Evolutionary conservation across 805 yeast genomes (phyloP).

Genomic region (Yarrowia divulgata): DNA sequence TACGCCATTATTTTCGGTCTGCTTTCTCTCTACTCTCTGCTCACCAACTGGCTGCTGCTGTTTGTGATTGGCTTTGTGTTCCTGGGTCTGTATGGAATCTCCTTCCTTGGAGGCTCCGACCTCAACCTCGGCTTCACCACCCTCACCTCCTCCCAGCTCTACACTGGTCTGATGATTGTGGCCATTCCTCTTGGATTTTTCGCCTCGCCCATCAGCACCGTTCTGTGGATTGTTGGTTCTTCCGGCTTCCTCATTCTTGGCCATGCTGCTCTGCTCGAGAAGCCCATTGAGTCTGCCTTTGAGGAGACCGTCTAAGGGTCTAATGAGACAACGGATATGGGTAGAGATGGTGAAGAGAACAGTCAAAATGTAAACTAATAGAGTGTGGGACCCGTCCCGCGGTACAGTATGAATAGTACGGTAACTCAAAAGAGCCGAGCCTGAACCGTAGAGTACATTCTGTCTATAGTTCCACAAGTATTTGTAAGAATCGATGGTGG

Average conservation of each 20-base stretch:
- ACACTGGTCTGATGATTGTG: constrained; percentile 79
- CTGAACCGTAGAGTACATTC: too few species aligned
- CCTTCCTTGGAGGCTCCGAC: constrained; percentile 80
- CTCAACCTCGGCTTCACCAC: constrained; percentile 71
- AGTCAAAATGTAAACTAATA: constrained; percentile 36
- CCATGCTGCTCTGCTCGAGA: constrained; percentile 91
- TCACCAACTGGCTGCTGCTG: constrained; percentile 83
- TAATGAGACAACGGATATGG: constrained; percentile 38
- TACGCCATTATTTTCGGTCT: constrained; percentile 75
- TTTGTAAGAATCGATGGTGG: too few species aligned
- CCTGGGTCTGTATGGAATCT: constrained; percentile 80
- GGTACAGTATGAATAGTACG: neutral
- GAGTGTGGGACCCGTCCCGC: constrained; percentile 8
- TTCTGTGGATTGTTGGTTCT: constrained; percentile 92
- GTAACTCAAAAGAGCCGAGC: too few species aligned
- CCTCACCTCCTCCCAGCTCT: constrained; percentile 78
- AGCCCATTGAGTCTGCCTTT: constrained; percentile 93
- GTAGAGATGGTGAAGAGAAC: constrained; percentile 14
- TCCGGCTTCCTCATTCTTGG: constrained; percentile 77
- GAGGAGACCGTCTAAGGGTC: constrained; percentile 59
- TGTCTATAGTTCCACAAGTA: too few species aligned
- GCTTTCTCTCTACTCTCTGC: constrained; percentile 80
- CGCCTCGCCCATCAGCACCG: constrained; percentile 87
- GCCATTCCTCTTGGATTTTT: constrained; percentile 82
- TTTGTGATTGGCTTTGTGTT: constrained; percentile 79